Evolutionary conservation across 129 eudicot species (phyloP), one percentile per base, ranked within the genome.

Genomic region (Centrapalus pauciflorus): DNA sequence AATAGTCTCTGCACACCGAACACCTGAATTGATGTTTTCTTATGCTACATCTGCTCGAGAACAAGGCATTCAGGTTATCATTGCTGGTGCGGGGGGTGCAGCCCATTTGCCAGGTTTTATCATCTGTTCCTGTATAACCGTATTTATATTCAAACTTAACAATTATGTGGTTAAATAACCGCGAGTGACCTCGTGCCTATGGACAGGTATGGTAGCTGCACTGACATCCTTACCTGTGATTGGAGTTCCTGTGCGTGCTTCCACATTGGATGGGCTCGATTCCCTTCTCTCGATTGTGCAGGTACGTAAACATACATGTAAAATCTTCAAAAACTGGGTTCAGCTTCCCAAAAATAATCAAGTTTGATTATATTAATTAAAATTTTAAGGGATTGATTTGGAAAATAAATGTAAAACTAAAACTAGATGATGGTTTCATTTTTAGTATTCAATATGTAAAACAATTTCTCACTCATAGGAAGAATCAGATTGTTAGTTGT

Each of bases 61-160:
- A 72, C 85, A 95, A 71, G 98, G 98, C 14, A 62, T 93, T 76
- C 92, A 89, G 72, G 79, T 93, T 26, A 93, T 93, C 41, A 89
- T 93, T 82, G 98, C 98, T 35, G 98, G 98, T 64, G 98, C 96
- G 26, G 98, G 98, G 17, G 98, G 98, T 68, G 98, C 98, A 4
- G 98, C 98, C 46, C 96, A 93, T 78, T 80, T 93, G 70, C 98
- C 98, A 85, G 98, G 98, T 88, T n/a, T 20, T 49, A 32, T 51
- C 63, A 23, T 25, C 4, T 20, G 46, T 24, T 12, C 30, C 7
- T n/a, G n/a, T n/a, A n/a, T n/a, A n/a, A n/a, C n/a, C 2, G 19
- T 35, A 69, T 60, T 51, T 34, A 51, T 49, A 4, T 41, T 9
- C 14, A 43, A 52, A 61, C 20, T 14, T 24, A 8, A n/a, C n/a